A percentile compares a stretch with the other conserved stretches of the same genome.
Conservation (phyloP, 2,329 filamentous ascomycete species). For the Paracamarosporium sp. region DNA sequence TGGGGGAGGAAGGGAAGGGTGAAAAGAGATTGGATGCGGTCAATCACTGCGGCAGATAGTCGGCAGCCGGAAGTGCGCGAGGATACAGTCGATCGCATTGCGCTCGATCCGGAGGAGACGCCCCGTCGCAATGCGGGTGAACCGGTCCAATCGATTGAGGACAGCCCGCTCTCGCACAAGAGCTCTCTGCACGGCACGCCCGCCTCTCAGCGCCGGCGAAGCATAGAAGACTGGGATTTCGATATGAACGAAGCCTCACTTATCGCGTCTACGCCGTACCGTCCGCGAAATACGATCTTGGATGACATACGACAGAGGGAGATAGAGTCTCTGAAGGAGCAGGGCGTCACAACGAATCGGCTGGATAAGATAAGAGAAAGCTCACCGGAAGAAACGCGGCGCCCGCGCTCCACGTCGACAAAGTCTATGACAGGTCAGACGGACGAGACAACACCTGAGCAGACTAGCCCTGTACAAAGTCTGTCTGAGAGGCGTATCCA, state of each 20-base stretch:
- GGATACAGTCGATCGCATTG: constrained; percentile 16
- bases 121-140: constrained; percentile 37
- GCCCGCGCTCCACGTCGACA: constrained; percentile 21
- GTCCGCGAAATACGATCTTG: constrained; percentile 49
- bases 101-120: constrained; percentile 16
- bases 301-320: constrained; percentile 54
- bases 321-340: constrained; percentile 46
- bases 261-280: constrained; percentile 56
- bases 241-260: constrained; percentile 55
- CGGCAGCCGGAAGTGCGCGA: constrained; percentile 26
- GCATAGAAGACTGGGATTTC: constrained; percentile 44
- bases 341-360: constrained; percentile 37
- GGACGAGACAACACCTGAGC: constrained; percentile 10
- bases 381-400: constrained; percentile 35
- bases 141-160: constrained; percentile 50
- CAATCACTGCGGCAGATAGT: constrained; percentile 40
- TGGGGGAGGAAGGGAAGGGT: constrained; percentile 57
- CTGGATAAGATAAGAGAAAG: constrained; percentile 37
- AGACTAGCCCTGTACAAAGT: constrained; percentile 7
- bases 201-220: constrained; percentile 23
- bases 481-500: constrained; percentile 23
- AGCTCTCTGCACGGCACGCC: constrained; percentile 35
- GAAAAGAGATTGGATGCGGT: constrained; percentile 52
- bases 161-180: constrained; percentile 50
- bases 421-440: constrained; percentile 15